Evolutionary conservation across 768 basidiomycete genomes (phyloP), one percentile per base, ranked within the genome.

Genomic region (Kockovaella imperatae): DNA sequence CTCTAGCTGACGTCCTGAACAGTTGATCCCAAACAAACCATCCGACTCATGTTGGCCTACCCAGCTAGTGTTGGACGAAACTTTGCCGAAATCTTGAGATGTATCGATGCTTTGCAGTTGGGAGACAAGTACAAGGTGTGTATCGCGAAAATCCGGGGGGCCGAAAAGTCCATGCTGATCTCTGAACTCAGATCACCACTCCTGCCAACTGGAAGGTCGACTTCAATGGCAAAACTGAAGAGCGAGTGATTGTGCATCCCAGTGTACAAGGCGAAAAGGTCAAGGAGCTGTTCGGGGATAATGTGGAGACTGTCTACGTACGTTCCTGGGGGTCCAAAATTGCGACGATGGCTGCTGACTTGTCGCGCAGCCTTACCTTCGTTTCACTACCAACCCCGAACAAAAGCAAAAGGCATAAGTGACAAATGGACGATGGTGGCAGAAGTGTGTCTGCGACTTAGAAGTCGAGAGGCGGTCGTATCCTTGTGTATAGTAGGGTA

Each of bases 21-120:
- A 65, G 60, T 99, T 64, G 95, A 99, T 75, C 91, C 95, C 36
- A 88, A 87, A 75, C 89, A 95, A 76, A 78, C 81, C 62, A 95
- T 99, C 68, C 86, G 93, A 53, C 75, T 95, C 62, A 86, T 81
- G 14, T 62, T 99, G 57, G 75, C 88, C 23, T 97, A 97, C 76
- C 95, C 95, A 50, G 91, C 93, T 41, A 10, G 3, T 15, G 35
- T 30, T 28, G 13, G 15, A 10, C 46, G 65, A 29, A 60, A 60
- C 52, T 62, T 62, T 55, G 56, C 59, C 23, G 64, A 67, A 45
- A 42, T 67, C 30, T 42, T 61, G 2, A 78, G 83, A 49, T 87
- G 87, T 46, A 76, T 97, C 61, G 93, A 99, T 73, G 79, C 90
- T 41, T 81, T 99, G 49, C 95, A 99, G 71, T 76, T 91, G 48